Evolutionary conservation across 495 filamentous ascomycete species (phyloP).

Genomic region (Trichocladium uniseriatum): DNA sequence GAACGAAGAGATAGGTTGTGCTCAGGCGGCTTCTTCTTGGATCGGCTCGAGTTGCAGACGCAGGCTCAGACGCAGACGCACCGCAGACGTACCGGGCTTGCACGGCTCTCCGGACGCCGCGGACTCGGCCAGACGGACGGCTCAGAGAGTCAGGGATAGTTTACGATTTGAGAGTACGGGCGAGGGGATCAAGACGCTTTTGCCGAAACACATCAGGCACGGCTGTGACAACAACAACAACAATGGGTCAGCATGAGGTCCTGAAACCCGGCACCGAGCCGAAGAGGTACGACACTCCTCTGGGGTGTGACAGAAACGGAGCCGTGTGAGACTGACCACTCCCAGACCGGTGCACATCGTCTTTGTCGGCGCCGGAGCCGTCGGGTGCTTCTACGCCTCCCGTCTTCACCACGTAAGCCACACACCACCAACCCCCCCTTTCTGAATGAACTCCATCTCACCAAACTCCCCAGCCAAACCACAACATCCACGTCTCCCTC

Average conservation of each 20-base stretch:
- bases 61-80: too few relatives aligned
- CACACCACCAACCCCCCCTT: neutral
- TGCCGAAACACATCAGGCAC: too few relatives aligned
- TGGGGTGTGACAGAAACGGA: neutral
- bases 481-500: constrained; percentile 37
- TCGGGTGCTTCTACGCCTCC: constrained; percentile 52
- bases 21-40: too few relatives aligned
- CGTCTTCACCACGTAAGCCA: constrained; percentile 41
- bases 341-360: constrained; percentile 40
- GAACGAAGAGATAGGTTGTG: too few relatives aligned
- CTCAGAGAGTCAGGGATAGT: too few relatives aligned
- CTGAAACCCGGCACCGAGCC: constrained; percentile 15
- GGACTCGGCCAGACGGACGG: too few relatives aligned
- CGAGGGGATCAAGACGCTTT: too few relatives aligned
- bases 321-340: constrained; percentile 4
- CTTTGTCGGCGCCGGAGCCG: constrained; percentile 50
- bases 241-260: constrained; percentile 12
- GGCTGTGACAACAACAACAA: neutral
- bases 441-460: too few relatives aligned
- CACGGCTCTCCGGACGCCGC: too few relatives aligned
- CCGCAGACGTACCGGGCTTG: too few relatives aligned
- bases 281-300: constrained; percentile 12
- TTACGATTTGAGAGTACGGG: too few relatives aligned
- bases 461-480: constrained; percentile 25
- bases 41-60: too few relatives aligned